These are phyloP conservation scores for Excoecaria agallocha DNA, from an alignment of 345 rosid species.

Conservation along the genomic window DNA sequence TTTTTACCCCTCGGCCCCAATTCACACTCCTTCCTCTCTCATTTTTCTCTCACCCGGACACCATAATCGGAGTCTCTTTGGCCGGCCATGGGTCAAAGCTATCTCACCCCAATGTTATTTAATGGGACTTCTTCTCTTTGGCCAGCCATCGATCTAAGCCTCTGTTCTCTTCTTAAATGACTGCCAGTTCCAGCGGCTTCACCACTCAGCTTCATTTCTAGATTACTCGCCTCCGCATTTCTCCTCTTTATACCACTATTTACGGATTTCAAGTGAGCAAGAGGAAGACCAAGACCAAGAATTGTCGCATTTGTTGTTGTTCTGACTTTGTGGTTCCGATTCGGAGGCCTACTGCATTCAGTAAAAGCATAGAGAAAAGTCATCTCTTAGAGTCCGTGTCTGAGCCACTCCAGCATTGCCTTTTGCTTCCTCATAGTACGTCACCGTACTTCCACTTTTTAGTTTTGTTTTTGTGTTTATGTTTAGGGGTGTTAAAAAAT, in stretches of 20 bases:
- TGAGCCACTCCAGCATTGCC: too few relatives aligned
- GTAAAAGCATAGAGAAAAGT: conserved; percentile 46
- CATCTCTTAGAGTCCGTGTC: conserved; percentile 48
- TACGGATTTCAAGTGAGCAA: conserved; percentile 29
- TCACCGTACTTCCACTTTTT: too few relatives aligned
- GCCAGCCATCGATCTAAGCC: conserved; percentile 32
- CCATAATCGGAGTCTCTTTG: too few relatives aligned
- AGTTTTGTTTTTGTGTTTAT: too few relatives aligned
- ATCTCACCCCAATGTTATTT: too few relatives aligned
- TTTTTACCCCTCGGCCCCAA: too few relatives aligned
- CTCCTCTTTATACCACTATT: conserved; percentile 18
- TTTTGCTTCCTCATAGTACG: too few relatives aligned
- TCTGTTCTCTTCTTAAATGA: conserved; percentile 32
- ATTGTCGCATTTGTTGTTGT: conserved; percentile 51
- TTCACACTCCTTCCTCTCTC: too few relatives aligned
- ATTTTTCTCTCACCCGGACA: too few relatives aligned
- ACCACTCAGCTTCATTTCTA: conserved; percentile 59
- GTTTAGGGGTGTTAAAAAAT: too few relatives aligned
- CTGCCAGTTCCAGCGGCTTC: conserved; percentile 54
- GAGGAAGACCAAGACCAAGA: conserved; percentile 37
- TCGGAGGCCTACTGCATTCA: conserved; percentile 34
- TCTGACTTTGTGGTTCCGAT: conserved; percentile 55
- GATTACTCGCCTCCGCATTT: conserved; percentile 27
- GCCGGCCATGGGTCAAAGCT: too few relatives aligned
- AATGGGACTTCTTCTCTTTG: conserved; percentile 43